Conservation (phyloP, 2,329 filamentous ascomycete genomes). For the Pseudogymnoascus sp. region DNA sequence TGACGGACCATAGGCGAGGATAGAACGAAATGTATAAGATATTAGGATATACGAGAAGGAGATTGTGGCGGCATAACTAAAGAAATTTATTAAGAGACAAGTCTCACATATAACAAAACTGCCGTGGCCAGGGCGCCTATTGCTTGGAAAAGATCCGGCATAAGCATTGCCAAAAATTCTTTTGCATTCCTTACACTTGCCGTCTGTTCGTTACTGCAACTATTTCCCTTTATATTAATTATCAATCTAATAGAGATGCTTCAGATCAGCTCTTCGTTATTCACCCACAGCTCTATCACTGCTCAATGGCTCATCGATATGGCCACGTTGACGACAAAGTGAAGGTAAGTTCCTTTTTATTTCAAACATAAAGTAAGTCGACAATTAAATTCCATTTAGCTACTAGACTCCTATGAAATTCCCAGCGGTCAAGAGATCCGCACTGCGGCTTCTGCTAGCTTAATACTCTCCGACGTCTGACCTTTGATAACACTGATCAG, state of each 20-base stretch:
- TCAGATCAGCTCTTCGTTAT: not conserved
- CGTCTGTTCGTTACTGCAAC: not conserved
- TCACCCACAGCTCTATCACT: not conserved
- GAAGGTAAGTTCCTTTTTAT: not conserved
- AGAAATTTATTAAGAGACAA: too few relatives aligned
- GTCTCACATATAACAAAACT: too few relatives aligned
- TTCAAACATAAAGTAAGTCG: not conserved
- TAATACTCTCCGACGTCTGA: not conserved
- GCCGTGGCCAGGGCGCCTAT: not conserved
- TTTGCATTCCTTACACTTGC: not conserved
- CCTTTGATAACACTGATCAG: slow-evolving; percentile 30
- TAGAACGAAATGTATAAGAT: not conserved
- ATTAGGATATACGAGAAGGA: not conserved
- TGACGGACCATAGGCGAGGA: not conserved
- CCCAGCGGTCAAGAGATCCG: not conserved
- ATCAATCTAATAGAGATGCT: not conserved
- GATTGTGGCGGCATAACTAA: not conserved
- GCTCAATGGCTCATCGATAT: not conserved
- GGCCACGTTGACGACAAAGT: not conserved
- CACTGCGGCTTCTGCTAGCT: not conserved
- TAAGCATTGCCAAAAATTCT: not conserved
- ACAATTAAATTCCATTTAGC: not conserved
- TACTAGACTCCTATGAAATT: not conserved
- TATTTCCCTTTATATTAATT: not conserved
- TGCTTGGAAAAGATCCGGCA: not conserved